Evolutionary conservation across 2,329 filamentous ascomycete genomes (phyloP).

Genomic region (Malbranchea cinnamomea): DNA sequence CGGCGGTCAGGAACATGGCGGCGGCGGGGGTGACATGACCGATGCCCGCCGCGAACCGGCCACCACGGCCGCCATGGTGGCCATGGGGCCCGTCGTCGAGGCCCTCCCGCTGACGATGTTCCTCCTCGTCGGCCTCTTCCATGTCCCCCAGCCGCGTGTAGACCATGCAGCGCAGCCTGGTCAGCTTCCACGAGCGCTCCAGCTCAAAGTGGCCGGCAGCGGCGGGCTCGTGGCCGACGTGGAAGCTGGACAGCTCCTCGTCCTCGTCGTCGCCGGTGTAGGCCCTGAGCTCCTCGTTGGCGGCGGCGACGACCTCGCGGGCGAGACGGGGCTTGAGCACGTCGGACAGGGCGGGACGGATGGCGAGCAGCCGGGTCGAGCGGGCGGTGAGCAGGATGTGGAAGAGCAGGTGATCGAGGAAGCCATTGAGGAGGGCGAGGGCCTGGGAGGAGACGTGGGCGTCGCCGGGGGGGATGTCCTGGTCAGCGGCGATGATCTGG

Average conservation of each 20-base stretch:
- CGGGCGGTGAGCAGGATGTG: conserved; percentile 70
- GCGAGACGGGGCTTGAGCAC: conserved; percentile 82
- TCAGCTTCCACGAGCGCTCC: conserved; percentile 89
- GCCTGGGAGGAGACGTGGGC: conserved; percentile 60
- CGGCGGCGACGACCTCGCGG: conserved; percentile 65
- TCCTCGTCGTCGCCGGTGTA: conserved; percentile 69
- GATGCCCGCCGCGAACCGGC: conserved; percentile 38
- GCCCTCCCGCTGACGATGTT: conserved; percentile 67
- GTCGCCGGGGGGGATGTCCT: conserved; percentile 58
- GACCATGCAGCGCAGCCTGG: conserved; percentile 88
- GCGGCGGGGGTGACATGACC: conserved; percentile 74
- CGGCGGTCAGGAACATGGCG: conserved; percentile 89
- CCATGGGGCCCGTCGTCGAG: conserved; percentile 45
- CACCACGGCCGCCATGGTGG: conserved; percentile 37
- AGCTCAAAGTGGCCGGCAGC: conserved; percentile 61
- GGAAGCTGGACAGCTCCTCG: conserved; percentile 49
- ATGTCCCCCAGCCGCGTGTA: conserved; percentile 92
- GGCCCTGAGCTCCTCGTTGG: conserved; percentile 75
- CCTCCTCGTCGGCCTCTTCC: conserved; percentile 94
- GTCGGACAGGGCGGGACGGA: conserved; percentile 71
- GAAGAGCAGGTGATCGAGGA: conserved; percentile 85
- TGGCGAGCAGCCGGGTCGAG: conserved; percentile 57
- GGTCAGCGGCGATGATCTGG: conserved; percentile 79
- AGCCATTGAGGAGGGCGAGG: conserved; percentile 69
- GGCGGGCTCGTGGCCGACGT: conserved; percentile 34